phyloP scores from a whole-genome alignment of 148 eudicot species.

The Chenopodium quinoa region DNA sequence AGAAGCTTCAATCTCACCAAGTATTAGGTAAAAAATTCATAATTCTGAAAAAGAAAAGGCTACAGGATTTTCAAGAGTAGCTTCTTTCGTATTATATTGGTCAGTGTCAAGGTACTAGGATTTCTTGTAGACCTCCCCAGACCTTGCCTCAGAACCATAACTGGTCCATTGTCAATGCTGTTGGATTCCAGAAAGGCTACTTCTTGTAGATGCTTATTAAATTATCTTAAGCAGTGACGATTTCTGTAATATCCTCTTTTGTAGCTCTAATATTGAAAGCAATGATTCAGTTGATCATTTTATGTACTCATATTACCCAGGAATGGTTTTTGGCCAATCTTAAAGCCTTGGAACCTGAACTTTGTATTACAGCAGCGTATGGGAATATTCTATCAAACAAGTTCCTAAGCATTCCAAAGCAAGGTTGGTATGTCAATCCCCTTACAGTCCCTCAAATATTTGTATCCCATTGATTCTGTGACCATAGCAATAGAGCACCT shows the following conservation, averaged over 20 bases:
- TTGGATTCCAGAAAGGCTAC: not conserved
- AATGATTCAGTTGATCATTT: slow-evolving; percentile 9
- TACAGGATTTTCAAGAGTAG: not conserved
- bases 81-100: not conserved
- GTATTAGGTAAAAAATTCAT: not conserved
- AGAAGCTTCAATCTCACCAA: not conserved
- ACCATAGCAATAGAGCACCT: not conserved
- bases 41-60: not conserved
- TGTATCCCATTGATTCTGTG: not conserved
- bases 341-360: slow-evolving; percentile 78
- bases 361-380: slow-evolving; percentile 94
- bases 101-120: not conserved
- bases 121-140: not conserved
- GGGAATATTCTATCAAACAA: slow-evolving; percentile 88
- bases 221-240: not conserved
- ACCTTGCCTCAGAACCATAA: not conserved
- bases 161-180: not conserved
- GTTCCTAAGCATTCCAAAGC: slow-evolving; percentile 79
- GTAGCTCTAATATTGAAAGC: not conserved
- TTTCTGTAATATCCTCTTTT: not conserved
- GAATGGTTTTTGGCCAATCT: slow-evolving; percentile 70
- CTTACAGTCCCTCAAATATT: not conserved
- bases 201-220: not conserved
- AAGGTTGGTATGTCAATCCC: slow-evolving; percentile 49
- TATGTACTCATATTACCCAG: slow-evolving; percentile 38